A percentile compares a stretch with the other conserved stretches of the same genome.
phyloP scores from a whole-genome alignment of 2,329 filamentous ascomycete species.

The Stemphylium beticola region DNA sequence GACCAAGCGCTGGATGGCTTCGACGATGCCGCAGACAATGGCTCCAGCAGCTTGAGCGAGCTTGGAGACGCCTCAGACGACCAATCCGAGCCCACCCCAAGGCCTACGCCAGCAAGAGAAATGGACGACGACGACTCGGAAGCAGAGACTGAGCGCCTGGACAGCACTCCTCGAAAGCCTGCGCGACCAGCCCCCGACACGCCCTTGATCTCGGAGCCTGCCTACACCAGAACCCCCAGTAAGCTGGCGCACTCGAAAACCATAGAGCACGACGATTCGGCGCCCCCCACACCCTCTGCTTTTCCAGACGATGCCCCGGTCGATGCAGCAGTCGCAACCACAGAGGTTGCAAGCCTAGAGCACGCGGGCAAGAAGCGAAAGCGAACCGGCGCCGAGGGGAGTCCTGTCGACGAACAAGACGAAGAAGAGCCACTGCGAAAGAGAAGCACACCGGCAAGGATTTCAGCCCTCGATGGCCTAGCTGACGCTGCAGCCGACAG shows the following conservation, averaged over 20 bases:
- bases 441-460: conserved; percentile 39
- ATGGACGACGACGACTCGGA: conserved; percentile 73
- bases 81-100: conserved; percentile 44
- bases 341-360: conserved; percentile 42
- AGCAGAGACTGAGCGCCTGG: conserved; percentile 91
- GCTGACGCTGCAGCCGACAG: conserved; percentile 38
- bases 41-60: conserved; percentile 92
- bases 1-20: conserved; percentile 23
- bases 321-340: conserved; percentile 27
- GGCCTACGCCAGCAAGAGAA: conserved; percentile 28
- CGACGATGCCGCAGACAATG: conserved; percentile 60
- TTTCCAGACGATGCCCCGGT: conserved; percentile 21
- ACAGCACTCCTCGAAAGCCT: conserved; percentile 78
- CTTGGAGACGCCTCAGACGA: conserved; percentile 80
- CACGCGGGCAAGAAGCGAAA: conserved; percentile 53
- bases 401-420: conserved; percentile 43
- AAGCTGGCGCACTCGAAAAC: conserved; percentile 45
- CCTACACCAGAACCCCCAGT: conserved; percentile 46
- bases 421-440: conserved; percentile 47
- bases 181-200: conserved; percentile 46
- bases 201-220: conserved; percentile 41
- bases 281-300: conserved; percentile 36
- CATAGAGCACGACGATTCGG: conserved; percentile 38
- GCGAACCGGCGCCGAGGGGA: conserved; percentile 50
- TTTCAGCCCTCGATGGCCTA: conserved; percentile 34